These are phyloP conservation scores for Aegilops sharonensis DNA, from an alignment of 176 grass and related monocot species.

Conservation along the genomic window DNA sequence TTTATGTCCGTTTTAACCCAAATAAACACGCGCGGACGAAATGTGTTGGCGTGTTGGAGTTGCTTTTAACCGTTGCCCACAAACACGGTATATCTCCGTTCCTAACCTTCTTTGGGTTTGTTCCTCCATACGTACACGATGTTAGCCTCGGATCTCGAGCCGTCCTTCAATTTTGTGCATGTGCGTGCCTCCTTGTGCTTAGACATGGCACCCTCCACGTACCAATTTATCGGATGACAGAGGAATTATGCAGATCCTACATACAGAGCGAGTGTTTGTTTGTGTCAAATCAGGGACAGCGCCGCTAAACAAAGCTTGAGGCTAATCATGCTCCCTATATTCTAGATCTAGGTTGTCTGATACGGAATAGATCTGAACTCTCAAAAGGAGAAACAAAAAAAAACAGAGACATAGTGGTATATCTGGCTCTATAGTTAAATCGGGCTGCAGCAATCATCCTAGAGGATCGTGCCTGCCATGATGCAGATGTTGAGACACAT, in stretches of 20 bases:
- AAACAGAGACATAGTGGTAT: neutral
- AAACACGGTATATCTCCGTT: too few species aligned
- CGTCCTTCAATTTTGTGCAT: slow-evolving; percentile 22
- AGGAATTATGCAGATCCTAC: neutral
- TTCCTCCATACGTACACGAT: neutral
- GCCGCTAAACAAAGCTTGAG: neutral
- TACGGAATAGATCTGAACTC: neutral
- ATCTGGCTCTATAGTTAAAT: neutral
- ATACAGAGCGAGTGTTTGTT: neutral
- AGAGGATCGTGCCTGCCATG: neutral
- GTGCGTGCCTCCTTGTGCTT: neutral
- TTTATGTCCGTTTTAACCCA: too few species aligned
- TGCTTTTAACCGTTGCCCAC: too few species aligned
- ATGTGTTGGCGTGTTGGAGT: too few species aligned
- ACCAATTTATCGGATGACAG: neutral
- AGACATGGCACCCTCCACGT: neutral
- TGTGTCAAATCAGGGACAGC: neutral
- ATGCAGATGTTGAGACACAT: neutral
- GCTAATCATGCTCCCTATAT: slow-evolving; percentile 25
- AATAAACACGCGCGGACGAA: too few species aligned
- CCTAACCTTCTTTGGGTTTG: too few species aligned
- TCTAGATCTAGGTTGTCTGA: slow-evolving; percentile 6
- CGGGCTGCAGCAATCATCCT: neutral
- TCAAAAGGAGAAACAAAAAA: neutral
- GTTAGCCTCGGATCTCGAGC: slow-evolving; percentile 31